Conservation (phyloP, 2,329 filamentous ascomycete species). For the Calonectria leucothoes region DNA sequence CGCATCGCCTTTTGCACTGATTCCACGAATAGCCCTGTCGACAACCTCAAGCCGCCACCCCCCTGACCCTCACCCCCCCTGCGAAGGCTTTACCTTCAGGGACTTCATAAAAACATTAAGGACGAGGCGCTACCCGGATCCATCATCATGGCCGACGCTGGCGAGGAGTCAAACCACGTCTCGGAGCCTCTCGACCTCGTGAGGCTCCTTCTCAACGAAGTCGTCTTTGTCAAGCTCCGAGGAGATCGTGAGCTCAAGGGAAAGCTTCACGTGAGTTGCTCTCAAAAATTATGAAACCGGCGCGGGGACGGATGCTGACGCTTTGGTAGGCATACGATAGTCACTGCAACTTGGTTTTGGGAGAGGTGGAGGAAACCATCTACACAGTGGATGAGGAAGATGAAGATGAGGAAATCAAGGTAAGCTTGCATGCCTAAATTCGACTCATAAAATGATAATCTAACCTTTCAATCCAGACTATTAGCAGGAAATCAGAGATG, state of each 20-base stretch:
- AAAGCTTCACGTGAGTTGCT: slow-evolving; percentile 81
- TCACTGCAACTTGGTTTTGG: slow-evolving; percentile 96
- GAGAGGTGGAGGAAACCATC: slow-evolving; percentile 97
- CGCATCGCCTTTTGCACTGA: slow-evolving; percentile 35
- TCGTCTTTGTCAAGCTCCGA: slow-evolving; percentile 96
- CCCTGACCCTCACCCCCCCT: slow-evolving; percentile 20
- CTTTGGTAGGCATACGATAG: slow-evolving; percentile 90
- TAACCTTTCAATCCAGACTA: slow-evolving; percentile 69
- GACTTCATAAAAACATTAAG: slow-evolving; percentile 17
- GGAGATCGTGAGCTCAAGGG: slow-evolving; percentile 97
- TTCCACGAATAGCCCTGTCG: slow-evolving; percentile 33
- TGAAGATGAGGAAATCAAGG: slow-evolving; percentile 82
- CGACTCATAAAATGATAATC: neutral
- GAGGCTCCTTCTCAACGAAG: slow-evolving; percentile 91
- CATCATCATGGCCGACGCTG: slow-evolving; percentile 81
- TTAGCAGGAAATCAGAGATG: slow-evolving; percentile 99
- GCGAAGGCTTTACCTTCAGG: slow-evolving; percentile 18
- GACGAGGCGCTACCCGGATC: neutral
- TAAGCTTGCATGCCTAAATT: slow-evolving; percentile 47
- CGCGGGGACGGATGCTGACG: slow-evolving; percentile 15
- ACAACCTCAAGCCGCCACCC: slow-evolving; percentile 17
- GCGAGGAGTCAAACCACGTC: slow-evolving; percentile 78
- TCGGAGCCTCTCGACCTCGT: slow-evolving; percentile 97
- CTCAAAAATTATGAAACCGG: neutral
- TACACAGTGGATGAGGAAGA: slow-evolving; percentile 95